Evolutionary conservation across 345 rosid genomes (phyloP).

Genomic region (Capsella bursapastoris): DNA sequence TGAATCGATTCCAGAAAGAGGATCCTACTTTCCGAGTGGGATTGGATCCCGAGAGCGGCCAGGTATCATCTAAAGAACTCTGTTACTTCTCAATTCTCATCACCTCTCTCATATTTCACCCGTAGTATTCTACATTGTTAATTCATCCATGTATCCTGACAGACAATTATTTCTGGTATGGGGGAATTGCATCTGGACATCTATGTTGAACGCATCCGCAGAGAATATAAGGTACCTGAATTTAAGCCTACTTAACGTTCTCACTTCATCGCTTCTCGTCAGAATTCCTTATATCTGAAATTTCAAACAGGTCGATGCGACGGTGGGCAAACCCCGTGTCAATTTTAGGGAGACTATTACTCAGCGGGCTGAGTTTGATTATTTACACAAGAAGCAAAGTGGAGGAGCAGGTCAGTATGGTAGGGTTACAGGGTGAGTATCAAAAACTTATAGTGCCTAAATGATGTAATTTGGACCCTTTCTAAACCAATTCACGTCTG

Average conservation of each 20-base stretch:
- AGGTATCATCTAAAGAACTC: constrained; percentile 52
- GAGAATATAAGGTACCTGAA: constrained; percentile 83
- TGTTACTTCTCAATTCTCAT: constrained; percentile 1
- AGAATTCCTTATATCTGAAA: constrained; percentile 13
- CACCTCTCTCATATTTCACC: background rate
- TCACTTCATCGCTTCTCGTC: background rate
- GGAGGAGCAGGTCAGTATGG: constrained; percentile 99
- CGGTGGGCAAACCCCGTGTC: constrained; percentile 97
- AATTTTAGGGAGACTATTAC: constrained; percentile 97
- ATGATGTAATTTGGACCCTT: constrained; percentile 7
- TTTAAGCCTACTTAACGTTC: constrained; percentile 16
- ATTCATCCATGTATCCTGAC: constrained; percentile 27
- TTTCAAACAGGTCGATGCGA: constrained; percentile 82
- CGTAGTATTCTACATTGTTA: background rate
- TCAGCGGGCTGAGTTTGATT: constrained; percentile 87
- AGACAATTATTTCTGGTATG: constrained; percentile 99
- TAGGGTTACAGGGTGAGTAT: constrained; percentile 79
- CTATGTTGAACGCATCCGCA: constrained; percentile 91
- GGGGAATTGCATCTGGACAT: constrained; percentile 98
- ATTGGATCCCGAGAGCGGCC: constrained; percentile 96
- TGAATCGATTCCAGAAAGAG: constrained; percentile 92
- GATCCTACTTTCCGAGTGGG: constrained; percentile 99
- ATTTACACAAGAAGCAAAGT: constrained; percentile 95
- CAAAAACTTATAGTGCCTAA: background rate
- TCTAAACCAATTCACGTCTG: constrained; percentile 9